Percentiles rank a stretch among this genome's conserved stretches.
phyloP scores from a whole-genome alignment of 2,329 filamentous ascomycete genomes.

The Fusarium sp. region DNA sequence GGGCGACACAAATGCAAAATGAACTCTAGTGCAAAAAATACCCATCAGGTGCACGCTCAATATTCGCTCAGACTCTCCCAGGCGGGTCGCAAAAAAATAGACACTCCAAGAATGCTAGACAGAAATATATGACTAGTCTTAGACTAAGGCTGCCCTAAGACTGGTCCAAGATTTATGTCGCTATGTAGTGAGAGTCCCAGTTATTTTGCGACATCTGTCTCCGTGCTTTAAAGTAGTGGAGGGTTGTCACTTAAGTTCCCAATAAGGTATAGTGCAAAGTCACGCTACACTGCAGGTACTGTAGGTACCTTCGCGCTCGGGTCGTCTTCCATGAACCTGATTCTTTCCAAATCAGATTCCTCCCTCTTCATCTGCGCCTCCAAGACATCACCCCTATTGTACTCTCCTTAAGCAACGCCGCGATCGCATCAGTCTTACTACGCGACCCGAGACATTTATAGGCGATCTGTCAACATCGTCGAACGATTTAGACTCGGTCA shows the following conservation, averaged over 20 bases:
- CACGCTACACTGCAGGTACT: slow-evolving; percentile 46
- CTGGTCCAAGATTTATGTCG: no score
- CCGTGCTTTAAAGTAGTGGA: slow-evolving; percentile 24
- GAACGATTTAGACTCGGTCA: slow-evolving; percentile 23
- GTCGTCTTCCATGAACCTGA: slow-evolving; percentile 38
- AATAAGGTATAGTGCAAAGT: slow-evolving; percentile 38
- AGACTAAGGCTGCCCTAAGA: no score
- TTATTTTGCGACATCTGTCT: background rate
- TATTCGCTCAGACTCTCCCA: slow-evolving; percentile 22
- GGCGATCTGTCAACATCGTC: slow-evolving; percentile 39
- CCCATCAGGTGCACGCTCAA: slow-evolving; percentile 13
- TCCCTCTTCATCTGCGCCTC: slow-evolving; percentile 38
- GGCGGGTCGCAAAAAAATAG: no score
- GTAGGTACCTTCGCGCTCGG: slow-evolving; percentile 39
- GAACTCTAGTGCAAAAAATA: slow-evolving; percentile 7
- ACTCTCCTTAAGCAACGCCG: slow-evolving; percentile 25
- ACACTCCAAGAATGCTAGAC: no score
- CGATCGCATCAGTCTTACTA: slow-evolving; percentile 25
- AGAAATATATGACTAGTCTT: no score
- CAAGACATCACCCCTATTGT: slow-evolving; percentile 39
- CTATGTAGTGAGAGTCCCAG: no score
- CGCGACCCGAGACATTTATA: slow-evolving; percentile 34
- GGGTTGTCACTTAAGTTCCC: slow-evolving; percentile 36
- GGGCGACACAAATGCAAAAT: slow-evolving; percentile 25
- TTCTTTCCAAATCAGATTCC: slow-evolving; percentile 42